phyloP scores from a whole-genome alignment of 2,329 filamentous ascomycete genomes.

The Microcyclospora pomicola region DNA sequence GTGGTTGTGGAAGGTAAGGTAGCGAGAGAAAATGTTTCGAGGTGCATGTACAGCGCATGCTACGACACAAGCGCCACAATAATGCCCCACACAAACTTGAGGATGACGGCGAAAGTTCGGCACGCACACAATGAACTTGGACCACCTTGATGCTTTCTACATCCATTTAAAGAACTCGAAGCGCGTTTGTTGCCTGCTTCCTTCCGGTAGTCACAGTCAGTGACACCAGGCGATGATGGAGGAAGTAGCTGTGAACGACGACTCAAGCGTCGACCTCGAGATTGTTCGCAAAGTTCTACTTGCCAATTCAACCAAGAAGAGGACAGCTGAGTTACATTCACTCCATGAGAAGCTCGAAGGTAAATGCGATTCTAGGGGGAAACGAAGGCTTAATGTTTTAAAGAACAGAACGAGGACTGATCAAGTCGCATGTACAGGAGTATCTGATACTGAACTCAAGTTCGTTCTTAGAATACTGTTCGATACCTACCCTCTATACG shows the following conservation, averaged over 20 bases:
- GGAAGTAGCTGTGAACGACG: constrained; percentile 11
- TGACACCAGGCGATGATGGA: constrained; percentile 8
- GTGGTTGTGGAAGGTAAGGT: too few relatives aligned
- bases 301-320: constrained; percentile 34
- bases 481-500: constrained; percentile 73
- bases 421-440: constrained; percentile 2
- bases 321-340: constrained; percentile 30
- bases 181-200: too few relatives aligned
- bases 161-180: too few relatives aligned
- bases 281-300: constrained; percentile 27
- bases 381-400: too few relatives aligned
- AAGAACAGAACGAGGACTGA: neutral
- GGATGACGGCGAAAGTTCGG: too few relatives aligned
- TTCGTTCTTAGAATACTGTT: constrained; percentile 56
- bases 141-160: too few relatives aligned
- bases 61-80: neutral
- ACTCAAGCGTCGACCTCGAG: constrained; percentile 10
- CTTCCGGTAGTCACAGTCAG: too few relatives aligned
- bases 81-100: too few relatives aligned
- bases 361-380: constrained; percentile 21
- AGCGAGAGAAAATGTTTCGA: neutral
- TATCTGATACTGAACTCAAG: constrained; percentile 11
- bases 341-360: constrained; percentile 30
- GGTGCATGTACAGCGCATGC: neutral
- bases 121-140: too few relatives aligned